Base-by-base conservation (phyloP, 352 stramenopile genomes). In the Globisporangium radiosum region DNA sequence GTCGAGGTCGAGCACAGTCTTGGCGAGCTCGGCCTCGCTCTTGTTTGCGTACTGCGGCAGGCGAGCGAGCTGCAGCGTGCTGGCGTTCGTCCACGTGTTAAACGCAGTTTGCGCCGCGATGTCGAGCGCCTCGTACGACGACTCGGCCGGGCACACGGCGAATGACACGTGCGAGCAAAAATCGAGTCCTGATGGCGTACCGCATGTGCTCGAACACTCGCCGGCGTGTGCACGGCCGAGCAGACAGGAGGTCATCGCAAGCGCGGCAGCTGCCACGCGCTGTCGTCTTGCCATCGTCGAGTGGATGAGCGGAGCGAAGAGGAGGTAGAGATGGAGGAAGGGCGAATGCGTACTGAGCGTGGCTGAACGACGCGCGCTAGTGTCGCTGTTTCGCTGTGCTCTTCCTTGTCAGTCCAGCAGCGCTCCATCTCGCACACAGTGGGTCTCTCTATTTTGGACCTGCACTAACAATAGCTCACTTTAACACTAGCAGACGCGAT, bases 121-220 rank as follows among this genome's bases (percentile, higher is more conserved):
- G 47, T 94, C 84, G 25, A 88, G 71, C 42, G 85, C 73, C 15
- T 85, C 72, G 58, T 79, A 94, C 15, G 77, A 83, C 17, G 68
- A 65, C 39, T 90, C 73, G 19, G 66, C 66, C 10, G 70, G 63
- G 47, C 84, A 94, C 33, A 90, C 79, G 0, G 78, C 62, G 62
- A 90, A 94, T 10, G 70, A 80, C n/a, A 94, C 76, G 59, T 92
- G 74, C 17, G 79, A 87, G 72, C 84, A 94, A 57, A 94, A 94
- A 19, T 71, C 65, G 54, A 92, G 75, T 1, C 71, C 75, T 0
- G 81, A 83, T 10, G 84, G 84, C 19, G 75, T 92, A 37, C 84
- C 84, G 62, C 84, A 94, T 44, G 80, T 85, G 56, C 75, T 92
- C 8, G 78, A 83, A 61, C 84, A 94, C 52, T 76, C 62, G 6